Percentiles rank a stretch among this genome's conserved stretches.
phyloP scores from a whole-genome alignment of 2,329 filamentous ascomycete species.

The Bisporella sp. region DNA sequence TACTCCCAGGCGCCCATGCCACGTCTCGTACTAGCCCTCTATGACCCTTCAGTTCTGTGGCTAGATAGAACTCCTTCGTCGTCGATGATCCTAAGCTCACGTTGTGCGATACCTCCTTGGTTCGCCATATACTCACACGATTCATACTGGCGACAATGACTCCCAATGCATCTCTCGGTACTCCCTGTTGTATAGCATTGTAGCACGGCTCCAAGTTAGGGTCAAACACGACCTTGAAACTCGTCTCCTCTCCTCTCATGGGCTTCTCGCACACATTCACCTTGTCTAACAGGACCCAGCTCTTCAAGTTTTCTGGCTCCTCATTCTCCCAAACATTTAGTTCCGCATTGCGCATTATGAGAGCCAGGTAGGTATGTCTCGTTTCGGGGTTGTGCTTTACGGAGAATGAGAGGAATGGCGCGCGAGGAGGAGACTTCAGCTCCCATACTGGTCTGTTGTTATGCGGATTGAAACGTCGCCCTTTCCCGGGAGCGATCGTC shows the following conservation, averaged over 20 bases:
- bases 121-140: constrained; percentile 75
- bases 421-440: constrained; percentile 18
- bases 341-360: constrained; percentile 76
- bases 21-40: constrained; percentile 76
- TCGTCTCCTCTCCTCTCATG: constrained; percentile 74
- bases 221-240: constrained; percentile 82
- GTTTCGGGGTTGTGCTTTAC: constrained; percentile 77
- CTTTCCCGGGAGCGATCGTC: constrained; percentile 64
- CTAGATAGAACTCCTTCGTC: constrained; percentile 76
- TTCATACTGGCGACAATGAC: constrained; percentile 85
- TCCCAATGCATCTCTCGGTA: constrained; percentile 70
- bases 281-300: constrained; percentile 70
- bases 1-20: constrained; percentile 87
- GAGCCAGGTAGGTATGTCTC: constrained; percentile 74
- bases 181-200: constrained; percentile 70
- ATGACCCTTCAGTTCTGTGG: constrained; percentile 68
- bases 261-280: constrained; percentile 68
- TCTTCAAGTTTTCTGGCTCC: constrained; percentile 70
- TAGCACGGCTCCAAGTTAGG: constrained; percentile 79
- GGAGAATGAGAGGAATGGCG: constrained; percentile 68
- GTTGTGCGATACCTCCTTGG: constrained; percentile 47
- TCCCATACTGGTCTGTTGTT: constrained; percentile 54
- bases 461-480: constrained; percentile 70
- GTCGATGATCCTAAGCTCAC: constrained; percentile 47
- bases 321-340: constrained; percentile 80